These are phyloP conservation scores for Yamadazyma akitaensis DNA, from an alignment of 805 yeast species.

Conservation along the genomic window DNA sequence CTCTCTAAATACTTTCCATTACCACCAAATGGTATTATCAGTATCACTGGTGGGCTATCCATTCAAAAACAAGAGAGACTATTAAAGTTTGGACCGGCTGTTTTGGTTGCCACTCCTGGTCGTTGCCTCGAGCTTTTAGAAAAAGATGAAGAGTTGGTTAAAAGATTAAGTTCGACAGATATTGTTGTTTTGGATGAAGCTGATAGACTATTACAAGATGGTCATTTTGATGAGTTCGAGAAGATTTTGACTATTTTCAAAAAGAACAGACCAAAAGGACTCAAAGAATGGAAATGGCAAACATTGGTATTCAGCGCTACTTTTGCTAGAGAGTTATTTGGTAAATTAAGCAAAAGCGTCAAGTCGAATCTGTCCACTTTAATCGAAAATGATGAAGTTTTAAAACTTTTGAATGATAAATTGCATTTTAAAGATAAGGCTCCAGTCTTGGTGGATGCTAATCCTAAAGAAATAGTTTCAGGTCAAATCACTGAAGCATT, in stretches of 20 bases:
- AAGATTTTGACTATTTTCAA: constrained; percentile 64
- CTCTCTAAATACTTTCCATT: constrained; percentile 53
- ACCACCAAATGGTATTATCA: constrained; percentile 55
- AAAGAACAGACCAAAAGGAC: constrained; percentile 43
- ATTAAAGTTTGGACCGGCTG: constrained; percentile 67
- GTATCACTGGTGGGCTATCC: constrained; percentile 92
- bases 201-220: constrained; percentile 90
- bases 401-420: constrained; percentile 63
- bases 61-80: constrained; percentile 89
- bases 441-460: constrained; percentile 77
- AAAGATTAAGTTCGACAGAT: constrained; percentile 44
- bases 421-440: constrained; percentile 63
- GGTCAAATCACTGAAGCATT: constrained; percentile 76
- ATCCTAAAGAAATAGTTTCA: constrained; percentile 80
- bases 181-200: constrained; percentile 86
- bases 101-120: constrained; percentile 94
- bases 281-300: constrained; percentile 54
- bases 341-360: constrained; percentile 52
- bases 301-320: constrained; percentile 95
- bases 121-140: constrained; percentile 80
- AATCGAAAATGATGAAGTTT: constrained; percentile 54
- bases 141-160: constrained; percentile 47
- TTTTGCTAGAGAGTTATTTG: constrained; percentile 76
- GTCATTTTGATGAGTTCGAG: constrained; percentile 92
- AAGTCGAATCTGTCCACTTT: constrained; percentile 21